These are phyloP conservation scores for Chytridium lagenaria DNA, from an alignment of 371 early-diverging fungal genomes.

Conservation along the genomic window DNA sequence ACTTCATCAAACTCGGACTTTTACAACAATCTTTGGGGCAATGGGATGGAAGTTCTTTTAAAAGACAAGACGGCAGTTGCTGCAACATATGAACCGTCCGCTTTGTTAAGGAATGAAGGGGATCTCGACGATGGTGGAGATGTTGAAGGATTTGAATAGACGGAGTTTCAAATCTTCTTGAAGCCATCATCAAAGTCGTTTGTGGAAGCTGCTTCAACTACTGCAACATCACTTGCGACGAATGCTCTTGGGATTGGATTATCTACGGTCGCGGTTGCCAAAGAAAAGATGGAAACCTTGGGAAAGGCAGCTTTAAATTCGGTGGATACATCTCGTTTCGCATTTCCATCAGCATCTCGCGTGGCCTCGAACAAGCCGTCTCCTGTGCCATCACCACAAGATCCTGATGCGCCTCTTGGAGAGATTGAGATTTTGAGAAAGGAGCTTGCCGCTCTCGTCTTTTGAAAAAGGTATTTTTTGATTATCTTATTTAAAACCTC, in stretches of 20 bases:
- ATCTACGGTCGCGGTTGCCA: constrained; percentile 2
- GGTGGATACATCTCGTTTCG: background rate
- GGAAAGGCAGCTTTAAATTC: background rate
- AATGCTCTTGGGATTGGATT: constrained; percentile 31
- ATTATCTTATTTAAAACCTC: background rate
- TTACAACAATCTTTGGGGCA: constrained; percentile 21
- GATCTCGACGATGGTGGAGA: background rate
- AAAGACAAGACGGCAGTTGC: constrained; percentile 15
- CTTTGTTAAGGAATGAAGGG: constrained; percentile 3
- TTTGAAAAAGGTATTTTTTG: no score
- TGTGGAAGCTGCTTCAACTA: background rate
- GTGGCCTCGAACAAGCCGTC: no score
- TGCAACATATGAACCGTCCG: constrained; percentile 19
- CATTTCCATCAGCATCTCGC: background rate
- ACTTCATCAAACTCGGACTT: constrained; percentile 25
- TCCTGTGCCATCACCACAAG: background rate
- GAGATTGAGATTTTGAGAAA: background rate
- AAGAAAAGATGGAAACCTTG: background rate
- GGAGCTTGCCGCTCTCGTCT: no score
- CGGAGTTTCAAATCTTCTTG: constrained; percentile 14
- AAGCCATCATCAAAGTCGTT: background rate
- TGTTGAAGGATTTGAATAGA: background rate
- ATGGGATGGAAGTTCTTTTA: constrained; percentile 9
- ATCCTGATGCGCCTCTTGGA: background rate
- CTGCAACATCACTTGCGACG: constrained; percentile 22